Conservation (phyloP, 2,329 filamentous ascomycete genomes). For the Colletotrichum spinosum region DNA sequence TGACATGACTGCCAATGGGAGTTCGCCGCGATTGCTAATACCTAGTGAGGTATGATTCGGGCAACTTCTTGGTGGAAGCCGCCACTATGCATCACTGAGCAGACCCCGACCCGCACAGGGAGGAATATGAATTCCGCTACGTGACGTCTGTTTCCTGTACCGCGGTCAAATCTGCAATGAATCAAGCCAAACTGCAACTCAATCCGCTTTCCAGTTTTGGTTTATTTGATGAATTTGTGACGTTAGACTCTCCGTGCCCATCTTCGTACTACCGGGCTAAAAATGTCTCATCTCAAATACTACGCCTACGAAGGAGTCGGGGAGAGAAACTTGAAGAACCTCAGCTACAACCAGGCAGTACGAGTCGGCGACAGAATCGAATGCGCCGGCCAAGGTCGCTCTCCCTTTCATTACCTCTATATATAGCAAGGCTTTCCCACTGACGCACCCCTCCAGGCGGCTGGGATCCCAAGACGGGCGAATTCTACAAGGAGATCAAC, state of each 20-base stretch:
- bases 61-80: too few species aligned
- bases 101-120: not conserved
- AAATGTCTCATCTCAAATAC: conserved; percentile 48
- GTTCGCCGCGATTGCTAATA: too few species aligned
- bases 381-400: conserved; percentile 57
- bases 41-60: too few species aligned
- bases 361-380: conserved; percentile 61
- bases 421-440: not conserved
- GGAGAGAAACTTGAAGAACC: conserved; percentile 44
- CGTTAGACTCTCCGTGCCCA: not conserved
- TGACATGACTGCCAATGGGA: too few species aligned
- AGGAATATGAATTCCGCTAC: conserved; percentile 6
- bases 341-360: conserved; percentile 59
- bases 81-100: too few species aligned
- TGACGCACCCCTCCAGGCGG: conserved; percentile 40
- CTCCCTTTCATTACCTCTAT: not conserved
- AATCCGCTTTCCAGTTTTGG: too few species aligned
- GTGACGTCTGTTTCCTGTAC: not conserved
- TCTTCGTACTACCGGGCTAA: not conserved
- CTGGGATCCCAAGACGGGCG: conserved; percentile 45
- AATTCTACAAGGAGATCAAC: conserved; percentile 50
- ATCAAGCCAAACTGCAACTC: too few species aligned
- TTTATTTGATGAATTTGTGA: too few species aligned
- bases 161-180: too few species aligned
- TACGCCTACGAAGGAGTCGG: conserved; percentile 48